Conservation (phyloP, 2,329 filamentous ascomycete genomes). For the Pseudopithomyces chartarum region DNA sequence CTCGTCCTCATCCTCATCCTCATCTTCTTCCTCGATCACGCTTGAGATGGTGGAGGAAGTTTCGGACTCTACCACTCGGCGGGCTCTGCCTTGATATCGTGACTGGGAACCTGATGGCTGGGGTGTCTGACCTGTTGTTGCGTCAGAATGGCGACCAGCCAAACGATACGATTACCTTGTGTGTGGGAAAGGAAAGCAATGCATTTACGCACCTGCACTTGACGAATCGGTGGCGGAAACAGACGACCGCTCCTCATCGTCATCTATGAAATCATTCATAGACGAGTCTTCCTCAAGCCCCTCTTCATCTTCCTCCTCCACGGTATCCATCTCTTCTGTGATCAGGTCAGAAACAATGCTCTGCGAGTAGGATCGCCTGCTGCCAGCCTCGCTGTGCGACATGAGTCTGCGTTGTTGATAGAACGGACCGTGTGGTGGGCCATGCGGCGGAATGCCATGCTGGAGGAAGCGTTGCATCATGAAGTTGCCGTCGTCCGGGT, state of each 20-base stretch:
- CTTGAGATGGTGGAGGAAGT: slow-evolving; percentile 44
- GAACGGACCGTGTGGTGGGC: slow-evolving; percentile 22
- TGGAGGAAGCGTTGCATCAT: slow-evolving; percentile 42
- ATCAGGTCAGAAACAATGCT: slow-evolving; percentile 48
- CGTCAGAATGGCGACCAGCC: background rate
- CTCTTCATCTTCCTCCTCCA: slow-evolving; percentile 51
- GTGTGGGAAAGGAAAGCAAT: too few species aligned
- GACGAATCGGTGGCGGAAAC: slow-evolving; percentile 35
- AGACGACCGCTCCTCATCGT: slow-evolving; percentile 31
- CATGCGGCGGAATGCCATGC: slow-evolving; percentile 30
- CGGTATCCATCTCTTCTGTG: slow-evolving; percentile 48
- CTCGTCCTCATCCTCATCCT: slow-evolving; percentile 39
- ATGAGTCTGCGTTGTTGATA: slow-evolving; percentile 39
- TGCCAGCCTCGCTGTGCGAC: slow-evolving; percentile 49
- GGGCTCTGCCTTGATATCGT: slow-evolving; percentile 30
- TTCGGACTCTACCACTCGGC: slow-evolving; percentile 47
- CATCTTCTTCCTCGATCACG: slow-evolving; percentile 41
- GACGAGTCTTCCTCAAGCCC: slow-evolving; percentile 46
- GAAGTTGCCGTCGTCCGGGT: slow-evolving; percentile 35
- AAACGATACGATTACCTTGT: background rate
- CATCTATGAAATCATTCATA: slow-evolving; percentile 50
- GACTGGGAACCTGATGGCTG: slow-evolving; percentile 31
- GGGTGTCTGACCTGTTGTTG: slow-evolving; percentile 35
- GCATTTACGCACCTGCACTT: slow-evolving; percentile 21
- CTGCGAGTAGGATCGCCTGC: slow-evolving; percentile 46